These are phyloP conservation scores for Starmerella powellii DNA, from an alignment of 805 yeast genomes.

Conservation along the genomic window DNA sequence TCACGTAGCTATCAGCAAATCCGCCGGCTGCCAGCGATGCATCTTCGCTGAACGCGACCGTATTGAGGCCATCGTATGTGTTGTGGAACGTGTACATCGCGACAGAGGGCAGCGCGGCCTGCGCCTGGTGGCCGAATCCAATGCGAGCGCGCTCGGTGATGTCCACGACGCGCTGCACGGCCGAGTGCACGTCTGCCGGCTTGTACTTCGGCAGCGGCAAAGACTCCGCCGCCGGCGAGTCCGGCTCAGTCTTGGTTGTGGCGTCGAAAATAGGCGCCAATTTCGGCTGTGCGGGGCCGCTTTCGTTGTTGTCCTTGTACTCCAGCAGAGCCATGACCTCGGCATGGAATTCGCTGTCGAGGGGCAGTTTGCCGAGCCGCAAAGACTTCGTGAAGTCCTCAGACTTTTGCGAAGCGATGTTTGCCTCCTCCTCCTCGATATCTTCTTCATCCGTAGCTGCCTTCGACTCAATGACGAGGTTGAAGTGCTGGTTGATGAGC, in stretches of 20 bases:
- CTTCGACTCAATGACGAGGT: slow-evolving; percentile 24
- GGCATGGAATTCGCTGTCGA: slow-evolving; percentile 70
- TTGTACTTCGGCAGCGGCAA: slow-evolving; percentile 82
- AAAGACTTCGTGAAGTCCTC: slow-evolving; percentile 32
- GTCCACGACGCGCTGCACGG: slow-evolving; percentile 68
- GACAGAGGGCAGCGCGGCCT: slow-evolving; percentile 80
- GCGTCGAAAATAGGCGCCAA: slow-evolving; percentile 57
- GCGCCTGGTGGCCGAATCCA: slow-evolving; percentile 33
- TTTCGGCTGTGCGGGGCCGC: slow-evolving; percentile 22
- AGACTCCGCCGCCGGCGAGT: slow-evolving; percentile 57
- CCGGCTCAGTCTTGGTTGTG: slow-evolving; percentile 32
- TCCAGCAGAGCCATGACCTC: slow-evolving; percentile 78
- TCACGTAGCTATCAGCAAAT: slow-evolving; percentile 80
- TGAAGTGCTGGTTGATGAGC: slow-evolving; percentile 72
- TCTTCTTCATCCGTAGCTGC: slow-evolving; percentile 12
- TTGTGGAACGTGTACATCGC: slow-evolving; percentile 98
- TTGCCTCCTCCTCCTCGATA: slow-evolving; percentile 16
- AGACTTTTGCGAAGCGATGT: slow-evolving; percentile 14
- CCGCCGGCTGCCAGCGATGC: slow-evolving; percentile 85
- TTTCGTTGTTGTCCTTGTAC: slow-evolving; percentile 47
- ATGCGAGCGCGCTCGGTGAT: slow-evolving; percentile 61
- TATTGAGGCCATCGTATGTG: slow-evolving; percentile 78
- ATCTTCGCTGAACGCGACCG: slow-evolving; percentile 76
- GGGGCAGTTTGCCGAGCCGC: slow-evolving; percentile 70
- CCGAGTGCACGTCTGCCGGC: slow-evolving; percentile 65